Base-by-base conservation (phyloP, 257 asterid genomes). In the Nicotiana paniculata region DNA sequence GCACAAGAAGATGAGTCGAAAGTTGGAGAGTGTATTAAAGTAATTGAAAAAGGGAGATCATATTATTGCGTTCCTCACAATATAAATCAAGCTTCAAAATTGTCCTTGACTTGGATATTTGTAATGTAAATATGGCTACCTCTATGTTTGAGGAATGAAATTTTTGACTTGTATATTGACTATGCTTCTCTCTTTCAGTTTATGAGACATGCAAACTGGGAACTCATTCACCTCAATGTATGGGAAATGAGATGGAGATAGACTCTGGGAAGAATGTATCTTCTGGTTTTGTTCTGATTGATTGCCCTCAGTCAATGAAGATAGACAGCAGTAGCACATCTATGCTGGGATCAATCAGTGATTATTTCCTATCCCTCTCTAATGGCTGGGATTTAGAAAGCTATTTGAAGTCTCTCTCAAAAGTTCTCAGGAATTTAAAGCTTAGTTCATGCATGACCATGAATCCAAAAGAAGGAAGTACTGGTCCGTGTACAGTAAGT, bases 351-450 rank as follows among this genome's bases (percentile, higher is more conserved):
- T 96, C 98, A 9, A 90, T 96, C 88, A 94, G 99, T 88, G 99
- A 96, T 88, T 96, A 92, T 88, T 96, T 96, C 84, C 98, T 96
- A 84, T 92, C 93, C 86, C 92, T 96, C 61, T 96, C 98, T 24
- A 96, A 94, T 91, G 99, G 98, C 80, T 94, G 99, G 99, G 99
- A 96, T 88, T 88, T 96, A 88, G 89, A 94, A 72, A 94, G 98
- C 90, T 96, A 88, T 88, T 85, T 96, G 81, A 96, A 92, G 91
- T 94, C 97, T 84, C 97, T 96, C 67, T 94, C 99, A 62, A 94
- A 93, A 88, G 97, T 86, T 84, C 97, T 96, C 82, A 94, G 91
- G 85, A 89, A 94, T 82, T 90, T 96, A 86, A 92, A 91, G 83
- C 81, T 90, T 81, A 90, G 95, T 86, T 90, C 99, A 24, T 90